Conservation (phyloP, 1,139 yeast species). For the Hemisphaericaspora subhashii region DNA sequence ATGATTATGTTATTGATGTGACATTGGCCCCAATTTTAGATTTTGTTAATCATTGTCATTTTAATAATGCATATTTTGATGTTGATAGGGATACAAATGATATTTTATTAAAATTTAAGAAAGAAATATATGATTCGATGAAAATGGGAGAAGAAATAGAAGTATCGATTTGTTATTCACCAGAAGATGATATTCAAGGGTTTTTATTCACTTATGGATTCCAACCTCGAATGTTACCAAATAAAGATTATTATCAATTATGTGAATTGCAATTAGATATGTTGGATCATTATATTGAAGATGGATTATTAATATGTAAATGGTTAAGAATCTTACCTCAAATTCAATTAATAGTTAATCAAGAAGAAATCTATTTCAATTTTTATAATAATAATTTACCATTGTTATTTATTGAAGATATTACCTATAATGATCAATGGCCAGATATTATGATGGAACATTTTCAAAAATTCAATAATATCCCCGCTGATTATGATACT, state of each 20-base stretch:
- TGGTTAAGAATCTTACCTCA: slow-evolving; percentile 29
- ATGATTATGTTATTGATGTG: slow-evolving; percentile 49
- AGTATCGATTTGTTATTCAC: slow-evolving; percentile 49
- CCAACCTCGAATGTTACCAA: slow-evolving; percentile 12
- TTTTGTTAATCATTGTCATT: slow-evolving; percentile 58
- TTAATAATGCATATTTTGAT: slow-evolving; percentile 59
- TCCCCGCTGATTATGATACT: slow-evolving; percentile 12
- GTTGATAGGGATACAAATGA: slow-evolving; percentile 51
- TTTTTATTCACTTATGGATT: slow-evolving; percentile 63
- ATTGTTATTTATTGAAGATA: slow-evolving; percentile 15
- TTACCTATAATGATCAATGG: slow-evolving; percentile 19
- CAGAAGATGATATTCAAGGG: slow-evolving; percentile 43
- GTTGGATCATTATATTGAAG: slow-evolving; percentile 7
- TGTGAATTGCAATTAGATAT: slow-evolving; percentile 14
- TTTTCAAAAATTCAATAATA: slow-evolving; percentile 11
- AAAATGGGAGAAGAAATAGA: slow-evolving; percentile 18
- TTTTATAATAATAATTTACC: slow-evolving; percentile 18
- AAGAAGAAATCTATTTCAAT: slow-evolving; percentile 20
- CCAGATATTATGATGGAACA: slow-evolving; percentile 12
- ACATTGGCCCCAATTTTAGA: slow-evolving; percentile 67
- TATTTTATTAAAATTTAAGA: slow-evolving; percentile 33
- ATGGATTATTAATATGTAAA: slow-evolving; percentile 17
- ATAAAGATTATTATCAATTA: slow-evolving; percentile 15
- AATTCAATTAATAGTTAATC: slow-evolving; percentile 20
- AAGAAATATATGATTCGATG: slow-evolving; percentile 15